Percentiles rank a stretch among this genome's conserved stretches.
Evolutionary conservation across 768 basidiomycete species (phyloP).

Genomic region (Coprinellus aureogranulatus): DNA sequence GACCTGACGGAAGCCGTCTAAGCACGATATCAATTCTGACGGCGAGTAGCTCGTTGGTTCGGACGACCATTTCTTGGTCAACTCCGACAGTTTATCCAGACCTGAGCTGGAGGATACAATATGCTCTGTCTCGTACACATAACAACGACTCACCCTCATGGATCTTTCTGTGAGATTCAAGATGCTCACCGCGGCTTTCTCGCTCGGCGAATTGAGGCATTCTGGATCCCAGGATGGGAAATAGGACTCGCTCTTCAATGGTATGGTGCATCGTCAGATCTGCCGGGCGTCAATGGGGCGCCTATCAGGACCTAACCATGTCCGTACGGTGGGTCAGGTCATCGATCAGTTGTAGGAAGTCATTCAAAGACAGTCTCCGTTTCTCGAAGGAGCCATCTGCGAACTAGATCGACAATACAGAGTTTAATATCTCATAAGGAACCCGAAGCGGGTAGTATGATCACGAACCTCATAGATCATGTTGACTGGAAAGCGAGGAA

Average conservation of each 20-base stretch:
- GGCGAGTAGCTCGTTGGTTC: conserved; percentile 50
- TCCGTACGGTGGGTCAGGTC: conserved; percentile 40
- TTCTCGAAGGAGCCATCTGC: conserved; percentile 51
- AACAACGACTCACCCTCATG: conserved; percentile 39
- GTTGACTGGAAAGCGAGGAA: conserved; percentile 37
- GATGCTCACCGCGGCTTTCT: conserved; percentile 38
- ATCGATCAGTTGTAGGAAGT: conserved; percentile 40
- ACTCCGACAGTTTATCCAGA: conserved; percentile 38
- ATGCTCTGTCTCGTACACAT: too few species aligned
- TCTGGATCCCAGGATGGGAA: conserved; percentile 47
- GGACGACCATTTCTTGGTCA: conserved; percentile 41
- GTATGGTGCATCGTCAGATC: conserved; percentile 56
- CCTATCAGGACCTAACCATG: background rate
- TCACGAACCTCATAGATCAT: conserved; percentile 39
- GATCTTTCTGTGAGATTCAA: conserved; percentile 51
- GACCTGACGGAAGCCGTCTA: conserved; percentile 49
- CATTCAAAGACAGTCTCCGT: conserved; percentile 40
- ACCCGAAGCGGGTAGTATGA: too few species aligned
- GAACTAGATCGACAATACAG: conserved; percentile 28
- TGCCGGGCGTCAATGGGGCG: conserved; percentile 17
- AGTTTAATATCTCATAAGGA: too few species aligned
- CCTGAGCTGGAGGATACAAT: conserved; percentile 30
- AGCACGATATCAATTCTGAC: conserved; percentile 44
- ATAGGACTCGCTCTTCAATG: conserved; percentile 51
- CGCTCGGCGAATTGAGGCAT: conserved; percentile 47